Base-by-base conservation (phyloP, 352 stramenopile genomes). In the Globisporangium paroecandrum region DNA sequence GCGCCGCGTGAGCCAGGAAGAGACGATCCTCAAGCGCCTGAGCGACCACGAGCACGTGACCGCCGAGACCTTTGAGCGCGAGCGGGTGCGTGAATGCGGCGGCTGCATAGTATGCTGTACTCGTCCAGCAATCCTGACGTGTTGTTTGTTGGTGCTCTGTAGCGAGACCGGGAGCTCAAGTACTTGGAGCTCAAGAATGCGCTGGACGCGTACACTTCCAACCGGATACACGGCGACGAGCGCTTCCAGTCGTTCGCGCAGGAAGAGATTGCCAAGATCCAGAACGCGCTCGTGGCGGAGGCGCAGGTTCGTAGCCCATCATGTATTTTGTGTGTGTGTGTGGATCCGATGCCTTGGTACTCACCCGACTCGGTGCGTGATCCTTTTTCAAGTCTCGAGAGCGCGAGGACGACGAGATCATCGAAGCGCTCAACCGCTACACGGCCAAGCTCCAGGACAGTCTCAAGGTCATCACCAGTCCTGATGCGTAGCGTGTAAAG, bases 381-480 rank as follows among this genome's bases (percentile, higher is more conserved):
- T 32, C 4, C 29, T 32, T 32, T 32, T 32, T 32, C 4, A 32
- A 32, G 74, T 88, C 97, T 34, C 85, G 94, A 25, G 80, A 97
- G 65, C 73, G 82, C 32, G 88, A 97, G 70, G 95, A 99, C 81
- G 90, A 98, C 72, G 86, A 98, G 69, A 98, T 98, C 72, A 91
- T 98, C 20, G 85, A 94, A 61, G 93, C 90, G 38, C 85, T 98
- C 65, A 97, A 98, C 73, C 72, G 89, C 46, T 98, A 98, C 76
- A 98, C 93, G 0, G 78, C 89, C 64, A 97, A 98, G 77, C 70
- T 98, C 10, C 94, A 98, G 72, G 85, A 93, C 58, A 98, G 89
- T 72, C 87, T 98, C 69, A 95, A 95, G 60, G 87, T 98, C 71
- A 96, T 97, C 72, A 96, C 91, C 41, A 89, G 84, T 56, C 87